These are phyloP conservation scores for Stemphylium lycopersici DNA, from an alignment of 2,329 filamentous ascomycete species.

Conservation along the genomic window DNA sequence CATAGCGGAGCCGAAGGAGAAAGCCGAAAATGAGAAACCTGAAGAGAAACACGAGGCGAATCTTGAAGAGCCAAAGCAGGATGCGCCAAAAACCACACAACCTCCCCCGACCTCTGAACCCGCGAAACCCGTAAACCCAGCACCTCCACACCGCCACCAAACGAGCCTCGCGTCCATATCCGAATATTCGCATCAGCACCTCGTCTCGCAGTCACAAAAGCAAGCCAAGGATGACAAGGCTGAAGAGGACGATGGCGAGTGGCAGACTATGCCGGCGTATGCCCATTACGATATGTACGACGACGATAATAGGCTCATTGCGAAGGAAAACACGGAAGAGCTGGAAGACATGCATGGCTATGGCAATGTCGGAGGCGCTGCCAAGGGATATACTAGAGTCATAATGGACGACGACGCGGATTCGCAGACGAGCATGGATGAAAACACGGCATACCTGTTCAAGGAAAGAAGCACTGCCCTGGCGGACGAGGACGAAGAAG, in stretches of 20 bases:
- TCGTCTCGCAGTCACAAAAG: slow-evolving; percentile 60
- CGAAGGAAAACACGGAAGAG: slow-evolving; percentile 74
- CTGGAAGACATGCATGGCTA: slow-evolving; percentile 75
- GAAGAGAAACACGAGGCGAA: slow-evolving; percentile 5
- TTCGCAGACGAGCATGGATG: slow-evolving; percentile 94
- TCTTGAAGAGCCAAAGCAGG: slow-evolving; percentile 6
- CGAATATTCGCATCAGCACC: slow-evolving; percentile 89
- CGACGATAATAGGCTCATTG: slow-evolving; percentile 86
- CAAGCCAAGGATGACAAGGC: slow-evolving; percentile 55
- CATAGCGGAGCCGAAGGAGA: slow-evolving; percentile 14
- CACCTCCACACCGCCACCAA: slow-evolving; percentile 17
- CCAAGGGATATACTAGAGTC: slow-evolving; percentile 95
- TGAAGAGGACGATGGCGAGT: slow-evolving; percentile 72
- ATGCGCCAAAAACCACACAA: background rate
- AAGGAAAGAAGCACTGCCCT: slow-evolving; percentile 70
- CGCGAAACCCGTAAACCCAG: slow-evolving; percentile 16
- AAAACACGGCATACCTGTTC: slow-evolving; percentile 96
- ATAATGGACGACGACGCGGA: slow-evolving; percentile 92
- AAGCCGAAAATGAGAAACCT: slow-evolving; percentile 14
- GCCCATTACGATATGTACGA: slow-evolving; percentile 95
- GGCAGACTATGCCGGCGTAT: slow-evolving; percentile 94
- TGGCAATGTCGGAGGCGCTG: slow-evolving; percentile 80
- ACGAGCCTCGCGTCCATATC: slow-evolving; percentile 57
- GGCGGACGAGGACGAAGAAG: slow-evolving; percentile 75
- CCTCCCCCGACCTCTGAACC: slow-evolving; percentile 8